Evolutionary conservation across 768 basidiomycete genomes (phyloP).

Genomic region (Chiua virens): DNA sequence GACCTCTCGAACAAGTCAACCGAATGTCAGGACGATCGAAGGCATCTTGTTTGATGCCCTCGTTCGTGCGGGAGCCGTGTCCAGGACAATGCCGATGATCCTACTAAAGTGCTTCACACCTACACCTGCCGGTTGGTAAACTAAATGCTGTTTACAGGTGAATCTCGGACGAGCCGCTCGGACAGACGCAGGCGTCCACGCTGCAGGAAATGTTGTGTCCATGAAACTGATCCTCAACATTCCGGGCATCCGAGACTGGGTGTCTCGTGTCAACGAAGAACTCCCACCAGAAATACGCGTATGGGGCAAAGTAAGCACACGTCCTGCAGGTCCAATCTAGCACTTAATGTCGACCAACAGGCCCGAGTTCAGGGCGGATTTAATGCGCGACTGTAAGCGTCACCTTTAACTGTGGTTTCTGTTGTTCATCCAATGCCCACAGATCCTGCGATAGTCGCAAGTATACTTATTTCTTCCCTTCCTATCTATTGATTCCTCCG

Average conservation of each 20-base stretch:
- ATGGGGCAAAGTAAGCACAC: conserved; percentile 77
- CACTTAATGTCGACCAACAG: conserved; percentile 33
- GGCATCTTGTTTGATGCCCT: conserved; percentile 86
- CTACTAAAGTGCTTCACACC: conserved; percentile 64
- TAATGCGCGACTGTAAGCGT: conserved; percentile 66
- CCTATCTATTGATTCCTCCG: conserved; percentile 90
- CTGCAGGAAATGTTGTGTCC: conserved; percentile 91
- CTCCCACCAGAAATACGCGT: conserved; percentile 90
- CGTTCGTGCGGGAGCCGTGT: conserved; percentile 90
- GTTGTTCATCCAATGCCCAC: conserved; percentile 8
- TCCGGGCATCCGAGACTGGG: conserved; percentile 69
- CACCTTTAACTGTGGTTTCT: background rate
- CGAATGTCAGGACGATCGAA: conserved; percentile 78
- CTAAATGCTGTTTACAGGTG: conserved; percentile 50
- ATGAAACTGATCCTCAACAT: conserved; percentile 84
- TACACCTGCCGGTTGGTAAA: background rate
- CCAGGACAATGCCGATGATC: conserved; percentile 91
- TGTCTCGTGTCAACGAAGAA: conserved; percentile 75
- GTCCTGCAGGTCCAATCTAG: background rate
- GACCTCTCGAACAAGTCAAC: conserved; percentile 50
- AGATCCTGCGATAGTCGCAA: conserved; percentile 93
- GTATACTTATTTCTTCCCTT: conserved; percentile 96
- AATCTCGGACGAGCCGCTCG: conserved; percentile 85
- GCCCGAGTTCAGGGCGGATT: conserved; percentile 78
- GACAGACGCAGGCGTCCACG: conserved; percentile 97